Evolutionary conservation across 2,329 filamentous ascomycete species (phyloP), one percentile per base, ranked within the genome.

Genomic region (Cercospora nicotianae): DNA sequence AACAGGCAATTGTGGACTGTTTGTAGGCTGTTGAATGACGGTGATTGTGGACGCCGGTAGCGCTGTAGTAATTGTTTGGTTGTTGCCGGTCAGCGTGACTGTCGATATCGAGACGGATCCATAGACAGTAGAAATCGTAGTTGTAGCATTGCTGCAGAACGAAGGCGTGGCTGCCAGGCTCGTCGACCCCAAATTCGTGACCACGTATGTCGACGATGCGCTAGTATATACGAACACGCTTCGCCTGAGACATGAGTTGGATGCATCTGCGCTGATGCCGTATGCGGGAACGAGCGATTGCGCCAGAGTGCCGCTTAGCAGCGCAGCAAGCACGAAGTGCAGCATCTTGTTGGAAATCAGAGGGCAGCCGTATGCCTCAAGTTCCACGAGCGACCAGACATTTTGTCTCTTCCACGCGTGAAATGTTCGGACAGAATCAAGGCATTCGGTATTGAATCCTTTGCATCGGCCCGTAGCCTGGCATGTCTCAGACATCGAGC

Each of bases 121-220:
- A 20, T 39, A 57, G 28, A 55, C 45, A 1, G 61, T 57, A 13
- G 61, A 23, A 36, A 20, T 55, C 16, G 48, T 33, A 30, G 55
- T 61, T 18, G 57, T 60, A 51, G 57, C 57, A 51, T 66, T 60
- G 39, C 36, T 51, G 30, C 57, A 66, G 36, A 33, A 60, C 18
- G 64, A 45, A 16, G 64, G 53, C 23, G 42, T 53, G 13, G 45
- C 16, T 31, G 53, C 33, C 28, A 59, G 13, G 30, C 42, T 51
- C n/a, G 64, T 51, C 10, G 53, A 31, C 3, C 64, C 57, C n/a
- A 66, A 28, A 36, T 65, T 23, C 36, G 63, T 61, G 23, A 65
- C 63, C n/a, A 60, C 39, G 31, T 45, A 61, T 18, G 55, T 61
- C 23, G 57, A 51, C 10, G 63, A 65, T 7, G n/a, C 55, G 53